These are phyloP conservation scores for Vachellia pachyceras DNA, from an alignment of 306 rosid species.

Conservation along the genomic window DNA sequence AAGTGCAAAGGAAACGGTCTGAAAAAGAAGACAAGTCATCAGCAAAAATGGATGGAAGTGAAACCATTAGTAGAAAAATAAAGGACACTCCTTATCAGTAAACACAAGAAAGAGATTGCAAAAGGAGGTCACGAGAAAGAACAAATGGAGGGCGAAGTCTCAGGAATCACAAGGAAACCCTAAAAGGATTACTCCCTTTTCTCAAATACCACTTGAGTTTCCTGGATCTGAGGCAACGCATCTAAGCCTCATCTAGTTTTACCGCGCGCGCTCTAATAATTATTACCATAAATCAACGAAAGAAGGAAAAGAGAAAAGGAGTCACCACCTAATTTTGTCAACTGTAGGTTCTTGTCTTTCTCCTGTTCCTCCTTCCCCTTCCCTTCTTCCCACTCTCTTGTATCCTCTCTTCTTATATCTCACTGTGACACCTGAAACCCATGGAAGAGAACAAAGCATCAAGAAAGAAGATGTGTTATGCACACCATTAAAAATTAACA, in stretches of 20 bases:
- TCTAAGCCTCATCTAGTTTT: conserved; percentile 57
- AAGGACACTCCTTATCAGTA: conserved; percentile 62
- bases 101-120: conserved; percentile 68
- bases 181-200: conserved; percentile 56
- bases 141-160: conserved; percentile 59
- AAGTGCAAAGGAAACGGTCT: conserved; percentile 54
- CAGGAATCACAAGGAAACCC: conserved; percentile 87
- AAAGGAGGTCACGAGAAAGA: conserved; percentile 72
- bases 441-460: conserved; percentile 50
- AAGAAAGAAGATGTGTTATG: conserved; percentile 46
- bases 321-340: conserved; percentile 74
- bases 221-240: conserved; percentile 97
- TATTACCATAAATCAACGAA: conserved; percentile 42
- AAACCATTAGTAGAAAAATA: conserved; percentile 38
- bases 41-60: conserved; percentile 38
- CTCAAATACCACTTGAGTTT: conserved; percentile 53
- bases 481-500: conserved; percentile 42
- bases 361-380: background rate
- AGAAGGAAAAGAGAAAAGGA: conserved; percentile 33
- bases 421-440: conserved; percentile 59
- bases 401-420: conserved; percentile 23
- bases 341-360: conserved; percentile 46
- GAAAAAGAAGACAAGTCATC: conserved; percentile 48
- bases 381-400: conserved; percentile 27
- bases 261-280: conserved; percentile 50